Conservation (phyloP, 345 rosid species). For the Toxicodendron radicans region DNA sequence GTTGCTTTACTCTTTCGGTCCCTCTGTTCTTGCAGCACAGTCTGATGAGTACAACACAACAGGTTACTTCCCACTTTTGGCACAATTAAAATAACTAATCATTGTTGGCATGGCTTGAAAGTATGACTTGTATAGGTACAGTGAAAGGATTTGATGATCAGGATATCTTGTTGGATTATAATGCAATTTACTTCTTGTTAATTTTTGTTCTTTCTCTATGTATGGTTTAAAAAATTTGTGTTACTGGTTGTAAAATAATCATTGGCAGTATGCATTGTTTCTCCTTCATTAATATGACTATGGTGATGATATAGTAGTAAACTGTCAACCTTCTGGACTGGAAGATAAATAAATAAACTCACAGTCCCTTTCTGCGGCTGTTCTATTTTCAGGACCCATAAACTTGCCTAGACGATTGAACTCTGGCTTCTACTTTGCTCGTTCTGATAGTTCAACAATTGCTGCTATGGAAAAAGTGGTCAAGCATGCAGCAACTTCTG, state of each 20-base stretch:
- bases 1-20: conserved; percentile 62
- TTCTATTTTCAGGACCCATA: conserved; percentile 57
- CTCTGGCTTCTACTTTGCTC: conserved; percentile 88
- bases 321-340: not conserved
- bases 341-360: not conserved
- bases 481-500: conserved; percentile 74
- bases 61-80: conserved; percentile 40
- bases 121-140: conserved; percentile 5
- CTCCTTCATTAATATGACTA: not conserved
- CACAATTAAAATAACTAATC: not conserved
- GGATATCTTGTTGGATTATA: conserved; percentile 1
- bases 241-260: not conserved
- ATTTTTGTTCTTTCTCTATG: not conserved
- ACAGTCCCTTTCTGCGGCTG: not conserved
- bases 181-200: not conserved
- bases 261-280: not conserved
- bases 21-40: conserved; percentile 73
- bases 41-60: conserved; percentile 81
- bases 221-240: not conserved
- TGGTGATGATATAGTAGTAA: not conserved
- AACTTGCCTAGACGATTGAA: conserved; percentile 86
- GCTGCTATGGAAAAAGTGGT: conserved; percentile 88
- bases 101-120: not conserved
- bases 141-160: no score
- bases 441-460: conserved; percentile 55